A percentile compares a stretch with the other conserved stretches of the same genome.
These are phyloP conservation scores for Ganoderma sinense DNA, from an alignment of 1,284 basidiomycete species.

Conservation along the genomic window DNA sequence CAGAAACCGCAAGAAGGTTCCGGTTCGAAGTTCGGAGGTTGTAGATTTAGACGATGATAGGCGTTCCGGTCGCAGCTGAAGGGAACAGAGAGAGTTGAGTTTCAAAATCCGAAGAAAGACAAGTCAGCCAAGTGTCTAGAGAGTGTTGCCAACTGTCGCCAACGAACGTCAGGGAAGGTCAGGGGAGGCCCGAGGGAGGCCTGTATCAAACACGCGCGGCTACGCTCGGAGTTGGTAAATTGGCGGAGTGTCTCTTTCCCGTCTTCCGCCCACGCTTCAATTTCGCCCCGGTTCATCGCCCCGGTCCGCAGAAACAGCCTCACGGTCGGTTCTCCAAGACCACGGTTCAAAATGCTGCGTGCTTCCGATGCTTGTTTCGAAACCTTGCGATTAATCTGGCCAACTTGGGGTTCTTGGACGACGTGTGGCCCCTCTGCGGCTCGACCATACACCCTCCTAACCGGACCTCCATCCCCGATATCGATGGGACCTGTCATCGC, in stretches of 20 bases:
- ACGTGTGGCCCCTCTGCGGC: neutral
- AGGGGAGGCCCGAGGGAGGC: neutral
- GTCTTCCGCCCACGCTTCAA: neutral
- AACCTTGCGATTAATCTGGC: slow-evolving; percentile 1
- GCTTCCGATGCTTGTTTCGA: slow-evolving; percentile 4
- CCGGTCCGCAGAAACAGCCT: slow-evolving; percentile 1
- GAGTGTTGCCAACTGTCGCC: neutral
- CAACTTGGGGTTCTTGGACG: neutral
- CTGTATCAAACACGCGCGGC: slow-evolving; percentile 5
- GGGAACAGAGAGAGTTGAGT: neutral
- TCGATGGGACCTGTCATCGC: slow-evolving; percentile 14
- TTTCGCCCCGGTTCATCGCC: neutral
- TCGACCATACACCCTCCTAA: neutral
- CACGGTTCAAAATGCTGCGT: neutral
- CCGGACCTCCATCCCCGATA: slow-evolving; percentile 10
- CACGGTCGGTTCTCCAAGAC: neutral
- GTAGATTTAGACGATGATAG: neutral
- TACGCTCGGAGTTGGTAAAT: slow-evolving; percentile 18
- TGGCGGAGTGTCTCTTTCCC: slow-evolving; percentile 10
- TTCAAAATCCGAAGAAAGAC: neutral
- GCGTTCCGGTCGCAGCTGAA: neutral
- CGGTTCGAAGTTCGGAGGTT: neutral
- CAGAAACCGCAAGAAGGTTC: slow-evolving; percentile 1
- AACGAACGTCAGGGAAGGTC: neutral
- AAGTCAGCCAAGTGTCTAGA: neutral